Evolutionary conservation across 768 basidiomycete species (phyloP).

Genomic region (Russula olivacea): DNA sequence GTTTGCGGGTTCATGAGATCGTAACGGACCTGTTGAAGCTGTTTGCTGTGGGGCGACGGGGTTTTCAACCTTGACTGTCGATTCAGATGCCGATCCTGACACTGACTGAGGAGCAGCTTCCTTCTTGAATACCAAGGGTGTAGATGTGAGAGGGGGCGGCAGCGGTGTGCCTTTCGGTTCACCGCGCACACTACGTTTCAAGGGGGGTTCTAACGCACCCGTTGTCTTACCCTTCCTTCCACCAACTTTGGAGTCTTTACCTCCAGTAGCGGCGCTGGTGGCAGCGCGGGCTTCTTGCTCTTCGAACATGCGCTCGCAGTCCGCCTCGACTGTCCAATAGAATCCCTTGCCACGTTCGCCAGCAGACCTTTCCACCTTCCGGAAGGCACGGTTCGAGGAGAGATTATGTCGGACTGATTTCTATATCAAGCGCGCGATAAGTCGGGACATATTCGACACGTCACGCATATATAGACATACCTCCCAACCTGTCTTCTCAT

Average conservation of each 20-base stretch:
- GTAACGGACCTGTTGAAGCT: slow-evolving; percentile 24
- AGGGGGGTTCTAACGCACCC: slow-evolving; percentile 49
- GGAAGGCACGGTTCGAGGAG: slow-evolving; percentile 87
- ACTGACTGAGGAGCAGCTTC: slow-evolving; percentile 15
- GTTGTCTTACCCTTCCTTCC: slow-evolving; percentile 55
- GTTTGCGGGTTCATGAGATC: slow-evolving; percentile 23
- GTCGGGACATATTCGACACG: slow-evolving; percentile 1
- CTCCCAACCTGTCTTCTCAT: slow-evolving; percentile 85
- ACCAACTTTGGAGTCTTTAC: slow-evolving; percentile 39
- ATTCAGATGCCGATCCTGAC: slow-evolving; percentile 16
- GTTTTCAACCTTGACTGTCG: slow-evolving; percentile 27
- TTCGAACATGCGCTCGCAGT: slow-evolving; percentile 58
- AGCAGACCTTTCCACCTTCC: slow-evolving; percentile 80
- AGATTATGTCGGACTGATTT: slow-evolving; percentile 93
- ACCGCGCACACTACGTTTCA: slow-evolving; percentile 66
- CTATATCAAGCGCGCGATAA: slow-evolving; percentile 29
- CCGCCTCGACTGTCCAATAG: slow-evolving; percentile 87
- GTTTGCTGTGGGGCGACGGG: slow-evolving; percentile 10
- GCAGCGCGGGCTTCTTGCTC: slow-evolving; percentile 54
- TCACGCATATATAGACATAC: slow-evolving; percentile 39
- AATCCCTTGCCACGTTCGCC: slow-evolving; percentile 89
- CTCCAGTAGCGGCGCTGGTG: slow-evolving; percentile 28
- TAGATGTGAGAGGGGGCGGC: slow-evolving; percentile 64
- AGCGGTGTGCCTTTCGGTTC: slow-evolving; percentile 51
- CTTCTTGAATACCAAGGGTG: slow-evolving; percentile 51